Evolutionary conservation across 345 rosid genomes (phyloP).

Genomic region (Geranium rotundifolium): DNA sequence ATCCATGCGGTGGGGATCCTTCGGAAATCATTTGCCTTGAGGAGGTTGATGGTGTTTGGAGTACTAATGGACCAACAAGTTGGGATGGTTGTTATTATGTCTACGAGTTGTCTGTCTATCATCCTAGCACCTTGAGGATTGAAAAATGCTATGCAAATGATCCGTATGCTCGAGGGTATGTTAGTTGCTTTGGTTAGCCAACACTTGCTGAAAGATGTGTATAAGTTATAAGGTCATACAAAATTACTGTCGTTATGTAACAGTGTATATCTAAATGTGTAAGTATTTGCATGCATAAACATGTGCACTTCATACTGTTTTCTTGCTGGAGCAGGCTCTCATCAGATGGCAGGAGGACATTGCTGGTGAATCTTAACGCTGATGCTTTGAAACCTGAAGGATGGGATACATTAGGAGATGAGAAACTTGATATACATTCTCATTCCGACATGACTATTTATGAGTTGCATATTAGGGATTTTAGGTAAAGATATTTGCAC

Average conservation of each 20-base stretch:
- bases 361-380: conserved; percentile 55
- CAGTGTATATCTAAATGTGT: not conserved
- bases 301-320: conserved; percentile 12
- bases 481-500: conserved; percentile 42
- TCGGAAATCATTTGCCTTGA: conserved; percentile 35
- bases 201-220: conserved; percentile 13
- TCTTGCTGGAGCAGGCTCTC: conserved; percentile 56
- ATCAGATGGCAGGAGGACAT: conserved; percentile 65
- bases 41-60: conserved; percentile 78
- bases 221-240: conserved; percentile 4
- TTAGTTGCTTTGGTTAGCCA: conserved; percentile 20
- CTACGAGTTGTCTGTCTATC: conserved; percentile 72
- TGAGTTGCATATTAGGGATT: conserved; percentile 93
- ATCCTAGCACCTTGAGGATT: conserved; percentile 57
- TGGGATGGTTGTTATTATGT: conserved; percentile 87
- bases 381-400: conserved; percentile 62
- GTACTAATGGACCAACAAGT: conserved; percentile 38
- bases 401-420: conserved; percentile 65
- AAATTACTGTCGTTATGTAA: not conserved
- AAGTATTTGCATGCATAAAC: conserved; percentile 2
- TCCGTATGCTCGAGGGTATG: conserved; percentile 95
- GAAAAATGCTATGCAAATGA: conserved; percentile 86
- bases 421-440: conserved; percentile 50
- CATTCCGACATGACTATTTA: conserved; percentile 70
- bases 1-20: conserved; percentile 33